Percentiles rank a stretch among this genome's conserved stretches.
These are phyloP conservation scores for Amoebophrya sp. DNA, from an alignment of 169 alveolate genomes.

Conservation along the genomic window DNA sequence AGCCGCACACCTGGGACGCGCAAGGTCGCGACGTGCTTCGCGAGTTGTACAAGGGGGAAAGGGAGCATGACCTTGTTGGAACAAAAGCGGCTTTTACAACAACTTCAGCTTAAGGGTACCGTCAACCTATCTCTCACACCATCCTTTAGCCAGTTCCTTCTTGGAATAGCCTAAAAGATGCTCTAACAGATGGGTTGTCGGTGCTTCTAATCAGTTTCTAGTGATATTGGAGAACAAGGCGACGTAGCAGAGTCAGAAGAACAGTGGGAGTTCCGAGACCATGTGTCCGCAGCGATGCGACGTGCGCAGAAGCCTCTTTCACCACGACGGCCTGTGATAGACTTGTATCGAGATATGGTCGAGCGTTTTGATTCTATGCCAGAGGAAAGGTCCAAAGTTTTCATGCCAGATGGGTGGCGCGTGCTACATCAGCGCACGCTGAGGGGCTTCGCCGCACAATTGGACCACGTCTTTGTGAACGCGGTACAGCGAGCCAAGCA, in stretches of 20 bases:
- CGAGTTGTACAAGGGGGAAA: background rate
- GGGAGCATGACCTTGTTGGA: background rate
- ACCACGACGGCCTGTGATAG: background rate
- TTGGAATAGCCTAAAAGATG: too few relatives aligned
- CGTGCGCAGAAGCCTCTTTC: constrained; percentile 1
- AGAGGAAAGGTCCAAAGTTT: background rate
- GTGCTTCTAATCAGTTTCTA: too few relatives aligned
- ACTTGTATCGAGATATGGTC: background rate
- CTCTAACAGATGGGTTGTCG: too few relatives aligned
- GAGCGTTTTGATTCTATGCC: background rate
- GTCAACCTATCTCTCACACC: too few relatives aligned
- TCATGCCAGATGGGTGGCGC: background rate
- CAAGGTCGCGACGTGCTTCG: background rate
- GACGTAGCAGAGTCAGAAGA: too few relatives aligned
- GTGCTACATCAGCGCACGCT: background rate
- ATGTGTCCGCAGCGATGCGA: background rate
- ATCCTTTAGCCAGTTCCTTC: too few relatives aligned
- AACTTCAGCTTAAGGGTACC: too few relatives aligned
- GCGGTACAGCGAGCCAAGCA: background rate
- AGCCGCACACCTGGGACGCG: background rate
- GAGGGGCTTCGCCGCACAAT: background rate
- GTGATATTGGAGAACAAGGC: too few relatives aligned
- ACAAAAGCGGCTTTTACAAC: too few relatives aligned
- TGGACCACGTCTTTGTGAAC: background rate
- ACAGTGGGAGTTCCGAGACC: constrained; percentile 3